phyloP scores from a whole-genome alignment of 225 moss, liverwort and hornwort genomes.

The Straminergon stramineum region DNA sequence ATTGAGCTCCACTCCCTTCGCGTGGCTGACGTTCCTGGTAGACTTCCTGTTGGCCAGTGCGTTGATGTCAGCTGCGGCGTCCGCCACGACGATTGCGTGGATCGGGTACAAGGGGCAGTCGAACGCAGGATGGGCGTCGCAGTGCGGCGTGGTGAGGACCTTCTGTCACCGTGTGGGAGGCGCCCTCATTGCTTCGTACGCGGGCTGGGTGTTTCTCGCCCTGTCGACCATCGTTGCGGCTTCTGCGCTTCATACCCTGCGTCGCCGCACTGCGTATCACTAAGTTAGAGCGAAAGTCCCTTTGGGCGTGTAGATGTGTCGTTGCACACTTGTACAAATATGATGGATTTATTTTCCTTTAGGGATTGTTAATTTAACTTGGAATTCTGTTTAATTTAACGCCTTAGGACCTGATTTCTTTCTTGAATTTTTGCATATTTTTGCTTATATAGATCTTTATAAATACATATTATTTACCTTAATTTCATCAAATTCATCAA shows the following conservation, averaged over 20 bases:
- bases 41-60: constrained; percentile 21
- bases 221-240: constrained; percentile 27
- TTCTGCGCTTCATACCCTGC: constrained; percentile 9
- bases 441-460: not conserved
- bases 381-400: not conserved
- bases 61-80: constrained; percentile 23
- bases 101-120: constrained; percentile 9
- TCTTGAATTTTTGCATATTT: not conserved
- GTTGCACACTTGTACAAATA: not conserved
- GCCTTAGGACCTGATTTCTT: rapidly evolving
- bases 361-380: no score
- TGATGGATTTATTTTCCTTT: not conserved
- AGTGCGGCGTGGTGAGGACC: not conserved
- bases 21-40: constrained; percentile 27
- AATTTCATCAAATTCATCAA: not conserved
- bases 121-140: not conserved
- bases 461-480: not conserved
- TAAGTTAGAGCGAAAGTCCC: not conserved
- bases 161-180: constrained; percentile 20
- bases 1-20: not conserved
- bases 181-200: constrained; percentile 20
- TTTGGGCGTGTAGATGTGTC: no score
- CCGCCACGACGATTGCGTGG: constrained; percentile 27
- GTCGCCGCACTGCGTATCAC: not conserved
- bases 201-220: constrained; percentile 24